Conservation (phyloP, 192 early-diverging fungal genomes). For the Coemansia sp. region DNA sequence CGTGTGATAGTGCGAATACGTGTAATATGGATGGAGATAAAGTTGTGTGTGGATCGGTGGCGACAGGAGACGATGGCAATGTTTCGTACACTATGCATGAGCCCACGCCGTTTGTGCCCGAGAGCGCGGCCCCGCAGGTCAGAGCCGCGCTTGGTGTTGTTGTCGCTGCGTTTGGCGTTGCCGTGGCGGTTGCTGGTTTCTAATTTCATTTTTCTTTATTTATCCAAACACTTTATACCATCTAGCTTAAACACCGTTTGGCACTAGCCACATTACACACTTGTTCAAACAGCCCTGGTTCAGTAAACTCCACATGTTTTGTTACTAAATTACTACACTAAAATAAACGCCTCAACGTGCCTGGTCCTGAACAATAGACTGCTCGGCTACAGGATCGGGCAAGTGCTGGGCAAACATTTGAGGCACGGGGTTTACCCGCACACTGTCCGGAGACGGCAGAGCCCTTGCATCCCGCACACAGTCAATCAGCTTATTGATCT, state of each 20-base stretch:
- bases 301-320: no score
- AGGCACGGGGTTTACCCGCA: no score
- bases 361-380: no score
- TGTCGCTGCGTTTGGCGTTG: slow-evolving; percentile 19
- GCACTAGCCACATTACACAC: no score
- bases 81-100: slow-evolving; percentile 28
- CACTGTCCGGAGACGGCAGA: background rate
- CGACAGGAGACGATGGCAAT: background rate
- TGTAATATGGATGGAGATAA: slow-evolving; percentile 28
- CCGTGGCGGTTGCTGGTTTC: background rate
- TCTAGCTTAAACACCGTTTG: no score
- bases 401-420: no score
- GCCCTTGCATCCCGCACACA: slow-evolving; percentile 25
- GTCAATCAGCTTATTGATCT: slow-evolving; percentile 47
- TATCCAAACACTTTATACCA: no score
- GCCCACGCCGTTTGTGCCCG: slow-evolving; percentile 39
- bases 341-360: no score
- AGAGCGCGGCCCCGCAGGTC: slow-evolving; percentile 2
- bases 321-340: no score
- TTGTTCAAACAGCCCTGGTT: no score
- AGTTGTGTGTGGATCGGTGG: slow-evolving; percentile 20
- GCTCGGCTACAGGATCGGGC: no score
- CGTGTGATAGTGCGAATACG: slow-evolving; percentile 12
- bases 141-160: slow-evolving; percentile 12
- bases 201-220: background rate